Base-by-base conservation (phyloP, 768 basidiomycete genomes). In the Lanmaoa pseudosensibilis region DNA sequence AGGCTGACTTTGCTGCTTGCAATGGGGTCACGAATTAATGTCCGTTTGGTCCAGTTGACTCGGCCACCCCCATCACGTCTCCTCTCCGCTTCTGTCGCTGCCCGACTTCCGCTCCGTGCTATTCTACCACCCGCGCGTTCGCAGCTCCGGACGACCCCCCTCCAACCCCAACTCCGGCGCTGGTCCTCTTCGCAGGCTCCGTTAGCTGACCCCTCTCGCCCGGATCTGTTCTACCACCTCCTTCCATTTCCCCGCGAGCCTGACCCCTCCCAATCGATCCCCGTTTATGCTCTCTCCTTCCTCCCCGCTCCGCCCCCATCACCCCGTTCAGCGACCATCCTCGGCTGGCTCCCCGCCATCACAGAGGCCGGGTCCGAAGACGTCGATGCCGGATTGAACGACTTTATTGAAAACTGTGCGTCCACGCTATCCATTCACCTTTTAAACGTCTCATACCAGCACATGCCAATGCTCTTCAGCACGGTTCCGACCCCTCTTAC, bases 381-480 rank as follows among this genome's bases (percentile, higher is more conserved):
- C 37, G 69, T 64, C 19, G 79, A 80, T 21, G 81, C 81, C 2
- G 83, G 83, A 5, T 67, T 91, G 59, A 82, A 85, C 52, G 89
- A 91, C 67, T 92, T 92, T 61, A 71, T 74, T 51, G 84, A 84
- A 63, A 93, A 92, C 65, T 63, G 91, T 92, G 65, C 61, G 87
- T 68, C 12, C 8, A 32, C 15, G 7, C 25, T 7, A 18, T 19
- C 8, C 54, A 15, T 27, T 3, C 15, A 23, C 27, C 4, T 37
- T 13, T 23, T 2, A 4, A 18, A 6, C 44, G 7, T 45, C 15
- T 25, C 39, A 41, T 5, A 21, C 43, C 32, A 41, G 23, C 25
- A 4, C 10, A 36, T 50, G 21, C 46, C 53, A 15, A 44, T 51
- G 18, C 48, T 30, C 43, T 54, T 37, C 59, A 92, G 90, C 79